Conservation (phyloP, 192 early-diverging fungal species). For the Polychytrium aggregatum region DNA sequence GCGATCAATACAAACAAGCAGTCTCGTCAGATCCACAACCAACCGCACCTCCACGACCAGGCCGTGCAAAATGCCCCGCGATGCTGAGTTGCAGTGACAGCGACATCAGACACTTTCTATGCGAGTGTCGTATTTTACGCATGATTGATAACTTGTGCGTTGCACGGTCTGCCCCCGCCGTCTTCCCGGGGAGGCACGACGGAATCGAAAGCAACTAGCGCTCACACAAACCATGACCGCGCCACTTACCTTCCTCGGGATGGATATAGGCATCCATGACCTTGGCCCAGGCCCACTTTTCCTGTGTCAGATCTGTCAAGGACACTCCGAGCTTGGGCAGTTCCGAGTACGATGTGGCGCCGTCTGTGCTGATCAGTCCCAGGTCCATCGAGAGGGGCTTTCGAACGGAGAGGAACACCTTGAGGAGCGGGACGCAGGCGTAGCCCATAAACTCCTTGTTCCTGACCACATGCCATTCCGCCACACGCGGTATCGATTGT, state of each 20-base stretch:
- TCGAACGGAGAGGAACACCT: slow-evolving; percentile 17
- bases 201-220: no score
- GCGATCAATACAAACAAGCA: no score
- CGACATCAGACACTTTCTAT: no score
- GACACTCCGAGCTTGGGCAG: slow-evolving; percentile 18
- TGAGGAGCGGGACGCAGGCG: slow-evolving; percentile 17
- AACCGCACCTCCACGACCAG: neutral
- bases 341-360: neutral
- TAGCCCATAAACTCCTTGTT: slow-evolving; percentile 15
- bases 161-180: no score
- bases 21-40: no score
- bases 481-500: neutral
- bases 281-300: slow-evolving; percentile 30
- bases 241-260: slow-evolving; percentile 20
- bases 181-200: no score
- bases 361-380: slow-evolving; percentile 9
- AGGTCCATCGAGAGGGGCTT: slow-evolving; percentile 21
- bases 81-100: no score
- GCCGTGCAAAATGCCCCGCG: no score
- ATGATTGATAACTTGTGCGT: no score
- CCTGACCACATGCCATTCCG: slow-evolving; percentile 3
- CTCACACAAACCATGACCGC: no score
- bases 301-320: slow-evolving; percentile 21
- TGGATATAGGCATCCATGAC: slow-evolving; percentile 15
- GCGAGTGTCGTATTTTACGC: no score